Conservation (phyloP, 2,329 filamentous ascomycete species). For the Sporothrix sp. region DNA sequence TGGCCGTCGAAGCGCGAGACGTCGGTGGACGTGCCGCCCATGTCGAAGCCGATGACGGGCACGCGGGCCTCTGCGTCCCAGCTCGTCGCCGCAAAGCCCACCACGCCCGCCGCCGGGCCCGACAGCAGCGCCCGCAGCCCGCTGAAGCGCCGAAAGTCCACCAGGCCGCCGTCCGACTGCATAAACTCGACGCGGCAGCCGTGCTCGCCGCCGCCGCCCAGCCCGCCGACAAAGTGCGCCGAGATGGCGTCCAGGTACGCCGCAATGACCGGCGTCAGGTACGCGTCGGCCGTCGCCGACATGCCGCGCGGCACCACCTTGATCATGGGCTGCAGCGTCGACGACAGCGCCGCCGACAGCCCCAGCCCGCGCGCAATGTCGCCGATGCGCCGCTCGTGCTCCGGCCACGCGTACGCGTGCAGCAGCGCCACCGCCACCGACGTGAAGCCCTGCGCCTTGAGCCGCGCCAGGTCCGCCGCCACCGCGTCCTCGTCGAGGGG, state of each 20-base stretch:
- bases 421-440: constrained; percentile 31
- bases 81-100: constrained; percentile 63
- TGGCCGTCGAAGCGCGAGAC: constrained; percentile 31
- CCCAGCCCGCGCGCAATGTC: constrained; percentile 13
- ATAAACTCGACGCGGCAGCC: constrained; percentile 64
- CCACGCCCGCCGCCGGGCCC: constrained; percentile 61
- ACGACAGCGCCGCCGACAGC: constrained; percentile 8
- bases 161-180: constrained; percentile 49
- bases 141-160: constrained; percentile 16
- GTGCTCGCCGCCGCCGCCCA: constrained; percentile 25
- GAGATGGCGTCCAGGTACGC: constrained; percentile 61
- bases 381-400: constrained; percentile 15
- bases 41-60: constrained; percentile 63
- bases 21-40: constrained; percentile 25
- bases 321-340: constrained; percentile 35
- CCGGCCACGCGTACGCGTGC: constrained; percentile 17
- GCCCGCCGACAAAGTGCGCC: constrained; percentile 40
- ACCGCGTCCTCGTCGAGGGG: constrained; percentile 49
- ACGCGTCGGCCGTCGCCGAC: constrained; percentile 65
- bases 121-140: constrained; percentile 51
- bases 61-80: constrained; percentile 57
- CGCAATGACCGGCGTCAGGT: constrained; percentile 60
- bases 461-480: too few relatives aligned
- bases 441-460: constrained; percentile 47
- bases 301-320: constrained; percentile 61